Evolutionary conservation across 2,329 filamentous ascomycete genomes (phyloP).

Genomic region (Claviceps lovelessii): DNA sequence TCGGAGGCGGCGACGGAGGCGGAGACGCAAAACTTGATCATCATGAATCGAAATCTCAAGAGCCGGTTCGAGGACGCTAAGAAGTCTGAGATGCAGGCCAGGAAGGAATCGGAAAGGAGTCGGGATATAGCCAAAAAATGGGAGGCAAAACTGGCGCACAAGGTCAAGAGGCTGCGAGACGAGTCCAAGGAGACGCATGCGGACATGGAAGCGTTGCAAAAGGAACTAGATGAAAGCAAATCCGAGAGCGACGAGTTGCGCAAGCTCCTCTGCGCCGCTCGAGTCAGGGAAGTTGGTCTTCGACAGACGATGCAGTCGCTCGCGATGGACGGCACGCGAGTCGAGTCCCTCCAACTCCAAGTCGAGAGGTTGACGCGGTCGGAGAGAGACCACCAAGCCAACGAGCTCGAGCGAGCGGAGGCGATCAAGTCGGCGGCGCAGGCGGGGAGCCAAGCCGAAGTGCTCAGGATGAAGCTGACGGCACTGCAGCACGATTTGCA

Average conservation of each 20-base stretch:
- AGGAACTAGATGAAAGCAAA: conserved; percentile 42
- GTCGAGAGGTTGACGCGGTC: conserved; percentile 45
- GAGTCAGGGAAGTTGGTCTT: conserved; percentile 51
- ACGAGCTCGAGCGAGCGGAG: conserved; percentile 44
- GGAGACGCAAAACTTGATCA: conserved; percentile 67
- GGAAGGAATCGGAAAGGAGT: conserved; percentile 57
- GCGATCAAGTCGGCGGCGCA: conserved; percentile 44
- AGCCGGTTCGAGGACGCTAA: conserved; percentile 60
- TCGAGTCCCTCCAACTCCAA: conserved; percentile 44
- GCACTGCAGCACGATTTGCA: conserved; percentile 34
- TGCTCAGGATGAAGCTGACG: conserved; percentile 42
- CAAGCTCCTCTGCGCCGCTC: conserved; percentile 50
- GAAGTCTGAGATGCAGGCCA: conserved; percentile 52
- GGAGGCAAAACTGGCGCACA: conserved; percentile 55
- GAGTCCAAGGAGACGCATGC: conserved; percentile 51
- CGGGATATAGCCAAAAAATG: conserved; percentile 63
- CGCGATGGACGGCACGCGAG: conserved; percentile 45
- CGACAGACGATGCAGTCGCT: conserved; percentile 51
- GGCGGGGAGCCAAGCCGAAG: conserved; percentile 43
- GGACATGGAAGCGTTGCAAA: conserved; percentile 41
- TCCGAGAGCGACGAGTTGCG: conserved; percentile 51
- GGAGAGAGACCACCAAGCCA: conserved; percentile 48
- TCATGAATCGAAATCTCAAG: conserved; percentile 60
- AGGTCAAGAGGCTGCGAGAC: conserved; percentile 51
- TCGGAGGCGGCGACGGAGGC: conserved; percentile 66